Conservation (phyloP, 2,329 filamentous ascomycete species). For the Ceratocystis colombiana region DNA sequence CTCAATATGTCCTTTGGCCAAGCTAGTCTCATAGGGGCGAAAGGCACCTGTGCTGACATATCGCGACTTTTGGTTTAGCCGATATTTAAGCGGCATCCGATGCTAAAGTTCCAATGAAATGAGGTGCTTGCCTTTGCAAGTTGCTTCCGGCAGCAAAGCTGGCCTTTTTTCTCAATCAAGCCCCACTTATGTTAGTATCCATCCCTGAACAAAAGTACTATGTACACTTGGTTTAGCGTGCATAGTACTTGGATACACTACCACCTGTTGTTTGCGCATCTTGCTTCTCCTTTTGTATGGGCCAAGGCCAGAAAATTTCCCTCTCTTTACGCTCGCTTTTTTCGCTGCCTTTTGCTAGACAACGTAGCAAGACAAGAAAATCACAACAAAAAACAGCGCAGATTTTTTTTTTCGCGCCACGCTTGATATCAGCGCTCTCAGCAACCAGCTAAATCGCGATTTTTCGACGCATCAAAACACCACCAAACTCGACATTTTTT, state of each 20-base stretch:
- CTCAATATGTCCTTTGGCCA: not conserved
- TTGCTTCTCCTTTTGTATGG: not conserved
- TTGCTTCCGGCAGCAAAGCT: not conserved
- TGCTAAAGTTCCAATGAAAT: not conserved
- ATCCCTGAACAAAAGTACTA: not conserved
- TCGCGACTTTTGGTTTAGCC: not conserved
- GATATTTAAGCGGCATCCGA: not conserved
- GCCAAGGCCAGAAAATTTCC: not conserved
- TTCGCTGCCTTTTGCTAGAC: constrained; percentile 9
- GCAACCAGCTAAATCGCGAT: constrained; percentile 14
- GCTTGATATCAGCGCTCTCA: constrained; percentile 20
- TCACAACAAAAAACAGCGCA: constrained; percentile 21
- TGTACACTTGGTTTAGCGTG: not conserved
- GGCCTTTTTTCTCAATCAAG: not conserved
- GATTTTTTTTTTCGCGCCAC: constrained; percentile 23
- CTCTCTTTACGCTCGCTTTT: constrained; percentile 12
- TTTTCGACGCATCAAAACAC: constrained; percentile 23
- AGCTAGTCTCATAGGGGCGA: not conserved
- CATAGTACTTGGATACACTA: not conserved
- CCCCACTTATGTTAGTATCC: constrained; percentile 12
- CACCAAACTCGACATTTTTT: constrained; percentile 10
- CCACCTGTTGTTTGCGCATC: not conserved
- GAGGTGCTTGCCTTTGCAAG: not conserved
- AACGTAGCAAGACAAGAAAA: constrained; percentile 15
- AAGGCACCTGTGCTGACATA: not conserved